Evolutionary conservation across 257 asterid species (phyloP), one percentile per base, ranked within the genome.

Genomic region (Schizonepeta tenuifolia): DNA sequence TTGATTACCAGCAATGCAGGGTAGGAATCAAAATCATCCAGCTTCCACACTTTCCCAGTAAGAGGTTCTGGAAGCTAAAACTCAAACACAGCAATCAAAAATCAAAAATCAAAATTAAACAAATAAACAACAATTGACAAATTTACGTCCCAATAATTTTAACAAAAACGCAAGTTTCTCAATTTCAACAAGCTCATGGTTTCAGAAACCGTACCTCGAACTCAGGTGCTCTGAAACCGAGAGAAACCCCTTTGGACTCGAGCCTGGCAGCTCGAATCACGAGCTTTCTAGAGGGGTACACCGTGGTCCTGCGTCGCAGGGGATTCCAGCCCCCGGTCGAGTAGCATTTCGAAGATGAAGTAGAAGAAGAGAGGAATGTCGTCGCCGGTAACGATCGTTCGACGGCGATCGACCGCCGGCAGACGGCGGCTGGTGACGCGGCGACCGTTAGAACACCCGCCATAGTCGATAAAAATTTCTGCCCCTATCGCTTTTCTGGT

Each of bases 11-110:
- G 86, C 63, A 93, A 81, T 35, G 96, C 96, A 6, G 97, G 96
- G 83, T 87, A 76, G 17, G 96, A 49, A 75, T 91, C 94, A 67
- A 91, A 91, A 55, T 93, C 96, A 12, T 89, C 92, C 65, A 93
- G 77, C 36, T 74, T 91, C 97, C 98, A 91, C 46, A 77, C 33
- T 81, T 80, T 93, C 76, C 97, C 96, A 1, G 97, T 93, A 47
- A 93, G 91, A 58, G 98, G 96, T 79, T 93, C 98, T 20, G 83
- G 78, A 75, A 93, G 91, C 97, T 90, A 74, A 74, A 79, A 75
- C 21, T 38, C 75, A 38, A 64, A 69, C 40, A 65, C 28, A 36
- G 64, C 38, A 69, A 15, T 10, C 44, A 26, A 65, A 2, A 41
- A 71, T 24, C 38, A 4, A 66, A 17, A 69, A 15, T 10, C 36